phyloP scores from a whole-genome alignment of 2,329 filamentous ascomycete genomes.

The Fusarium tricinctum region DNA sequence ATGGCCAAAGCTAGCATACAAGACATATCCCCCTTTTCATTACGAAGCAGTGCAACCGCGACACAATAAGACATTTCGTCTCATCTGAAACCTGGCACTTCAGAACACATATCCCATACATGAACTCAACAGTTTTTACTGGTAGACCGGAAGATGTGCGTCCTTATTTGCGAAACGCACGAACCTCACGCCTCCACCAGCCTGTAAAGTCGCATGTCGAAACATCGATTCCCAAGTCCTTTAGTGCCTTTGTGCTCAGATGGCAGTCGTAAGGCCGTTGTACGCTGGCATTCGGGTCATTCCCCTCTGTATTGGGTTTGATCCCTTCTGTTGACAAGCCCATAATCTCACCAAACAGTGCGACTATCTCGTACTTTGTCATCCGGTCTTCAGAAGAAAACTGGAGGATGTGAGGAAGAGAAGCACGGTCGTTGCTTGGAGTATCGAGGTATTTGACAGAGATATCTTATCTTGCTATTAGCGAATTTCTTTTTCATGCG shows the following conservation, averaged over 20 bases:
- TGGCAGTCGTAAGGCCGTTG: conserved; percentile 91
- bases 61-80: conserved; percentile 13
- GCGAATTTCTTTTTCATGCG: background rate
- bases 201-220: conserved; percentile 79
- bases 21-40: conserved; percentile 34
- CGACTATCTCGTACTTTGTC: conserved; percentile 92
- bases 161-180: conserved; percentile 68
- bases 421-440: conserved; percentile 60
- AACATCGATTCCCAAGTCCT: conserved; percentile 80
- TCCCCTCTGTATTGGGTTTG: conserved; percentile 77
- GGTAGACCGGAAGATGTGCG: background rate
- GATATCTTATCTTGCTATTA: conserved; percentile 66
- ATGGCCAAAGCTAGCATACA: conserved; percentile 1
- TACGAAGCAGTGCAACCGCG: conserved; percentile 6
- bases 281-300: conserved; percentile 78
- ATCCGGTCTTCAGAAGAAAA: conserved; percentile 88
- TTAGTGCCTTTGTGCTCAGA: conserved; percentile 80
- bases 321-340: conserved; percentile 78
- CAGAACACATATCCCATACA: conserved; percentile 13
- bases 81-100: conserved; percentile 14
- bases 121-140: background rate
- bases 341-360: conserved; percentile 83
- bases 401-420: conserved; percentile 80
- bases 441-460: conserved; percentile 74
- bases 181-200: conserved; percentile 82